A percentile compares a stretch with the other conserved stretches of the same genome.
phyloP scores from a whole-genome alignment of 2,329 filamentous ascomycete species.

The Stachybotrys chartarum region DNA sequence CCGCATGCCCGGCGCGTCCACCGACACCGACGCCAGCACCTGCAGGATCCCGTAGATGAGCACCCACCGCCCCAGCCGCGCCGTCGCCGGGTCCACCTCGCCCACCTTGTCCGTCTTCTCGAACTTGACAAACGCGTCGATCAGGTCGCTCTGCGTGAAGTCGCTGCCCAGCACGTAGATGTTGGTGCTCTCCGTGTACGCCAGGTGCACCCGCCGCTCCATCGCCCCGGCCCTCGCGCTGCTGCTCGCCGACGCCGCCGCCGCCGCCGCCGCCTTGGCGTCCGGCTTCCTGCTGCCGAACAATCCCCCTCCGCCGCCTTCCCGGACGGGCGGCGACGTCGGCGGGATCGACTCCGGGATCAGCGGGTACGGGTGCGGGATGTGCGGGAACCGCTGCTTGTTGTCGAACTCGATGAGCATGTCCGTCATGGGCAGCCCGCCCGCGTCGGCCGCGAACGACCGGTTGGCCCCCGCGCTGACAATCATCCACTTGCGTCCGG shows the following conservation, averaged over 20 bases:
- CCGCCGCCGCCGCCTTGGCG: slow-evolving; percentile 15
- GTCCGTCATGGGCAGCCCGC: slow-evolving; percentile 57
- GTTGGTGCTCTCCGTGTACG: slow-evolving; percentile 54
- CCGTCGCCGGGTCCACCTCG: slow-evolving; percentile 45
- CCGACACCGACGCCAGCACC: slow-evolving; percentile 50
- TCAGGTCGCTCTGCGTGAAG: slow-evolving; percentile 40
- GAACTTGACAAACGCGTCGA: slow-evolving; percentile 48
- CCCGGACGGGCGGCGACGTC: not conserved
- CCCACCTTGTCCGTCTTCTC: slow-evolving; percentile 46
- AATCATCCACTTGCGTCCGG: slow-evolving; percentile 60
- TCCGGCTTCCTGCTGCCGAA: slow-evolving; percentile 23
- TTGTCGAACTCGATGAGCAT: slow-evolving; percentile 61
- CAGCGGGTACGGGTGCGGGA: slow-evolving; percentile 60
- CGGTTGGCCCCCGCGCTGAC: slow-evolving; percentile 37
- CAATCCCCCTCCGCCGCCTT: slow-evolving; percentile 9
- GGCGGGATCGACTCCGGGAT: slow-evolving; percentile 47
- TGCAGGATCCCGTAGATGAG: slow-evolving; percentile 55
- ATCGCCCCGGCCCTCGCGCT: slow-evolving; percentile 12
- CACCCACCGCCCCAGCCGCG: slow-evolving; percentile 53
- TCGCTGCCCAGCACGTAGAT: slow-evolving; percentile 48
- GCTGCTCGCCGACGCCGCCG: slow-evolving; percentile 11
- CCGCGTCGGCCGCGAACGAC: slow-evolving; percentile 40
- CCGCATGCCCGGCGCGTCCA: slow-evolving; percentile 46
- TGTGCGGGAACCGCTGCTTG: slow-evolving; percentile 53
- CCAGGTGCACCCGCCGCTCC: slow-evolving; percentile 47